A percentile compares a stretch with the other conserved stretches of the same genome.
Evolutionary conservation across 139 green algal species (phyloP).

Genomic region (Eudorina sp.): DNA sequence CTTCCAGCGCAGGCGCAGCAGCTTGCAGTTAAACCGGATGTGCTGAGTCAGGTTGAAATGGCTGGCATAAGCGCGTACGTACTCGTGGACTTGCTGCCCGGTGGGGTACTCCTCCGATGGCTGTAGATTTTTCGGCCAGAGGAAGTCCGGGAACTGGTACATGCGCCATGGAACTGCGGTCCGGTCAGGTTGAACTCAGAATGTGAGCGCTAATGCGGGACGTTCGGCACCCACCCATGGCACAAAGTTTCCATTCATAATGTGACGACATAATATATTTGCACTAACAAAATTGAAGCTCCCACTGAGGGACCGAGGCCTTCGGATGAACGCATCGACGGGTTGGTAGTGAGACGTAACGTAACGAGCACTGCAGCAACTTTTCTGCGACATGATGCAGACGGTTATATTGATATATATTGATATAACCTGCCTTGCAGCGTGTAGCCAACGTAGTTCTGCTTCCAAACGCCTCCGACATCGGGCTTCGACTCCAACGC

Average conservation of each 20-base stretch:
- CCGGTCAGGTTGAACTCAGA: too few relatives aligned
- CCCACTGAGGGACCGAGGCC: too few relatives aligned
- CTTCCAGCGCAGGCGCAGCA: conserved; percentile 29
- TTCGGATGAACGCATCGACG: too few relatives aligned
- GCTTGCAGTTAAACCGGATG: conserved; percentile 37
- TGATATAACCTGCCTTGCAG: conserved; percentile 40
- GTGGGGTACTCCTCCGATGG: conserved; percentile 25
- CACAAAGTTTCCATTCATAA: too few relatives aligned
- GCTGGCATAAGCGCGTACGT: not conserved
- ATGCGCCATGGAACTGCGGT: conserved; percentile 14
- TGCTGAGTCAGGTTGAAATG: conserved; percentile 21
- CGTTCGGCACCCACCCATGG: too few relatives aligned
- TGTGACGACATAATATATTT: too few relatives aligned
- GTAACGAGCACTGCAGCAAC: too few relatives aligned
- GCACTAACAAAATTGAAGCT: too few relatives aligned
- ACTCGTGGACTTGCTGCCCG: conserved; percentile 26
- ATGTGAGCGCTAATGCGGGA: too few relatives aligned
- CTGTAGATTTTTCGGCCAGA: conserved; percentile 40
- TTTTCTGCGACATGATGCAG: too few relatives aligned
- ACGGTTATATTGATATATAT: too few relatives aligned
- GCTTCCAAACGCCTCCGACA: conserved; percentile 18
- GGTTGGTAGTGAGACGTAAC: too few relatives aligned
- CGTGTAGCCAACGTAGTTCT: conserved; percentile 16
- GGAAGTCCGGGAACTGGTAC: conserved; percentile 40
- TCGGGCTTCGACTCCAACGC: conserved; percentile 15